These are phyloP conservation scores for Thermochaetoides thermophila DNA, from an alignment of 495 filamentous ascomycete genomes.

Conservation along the genomic window DNA sequence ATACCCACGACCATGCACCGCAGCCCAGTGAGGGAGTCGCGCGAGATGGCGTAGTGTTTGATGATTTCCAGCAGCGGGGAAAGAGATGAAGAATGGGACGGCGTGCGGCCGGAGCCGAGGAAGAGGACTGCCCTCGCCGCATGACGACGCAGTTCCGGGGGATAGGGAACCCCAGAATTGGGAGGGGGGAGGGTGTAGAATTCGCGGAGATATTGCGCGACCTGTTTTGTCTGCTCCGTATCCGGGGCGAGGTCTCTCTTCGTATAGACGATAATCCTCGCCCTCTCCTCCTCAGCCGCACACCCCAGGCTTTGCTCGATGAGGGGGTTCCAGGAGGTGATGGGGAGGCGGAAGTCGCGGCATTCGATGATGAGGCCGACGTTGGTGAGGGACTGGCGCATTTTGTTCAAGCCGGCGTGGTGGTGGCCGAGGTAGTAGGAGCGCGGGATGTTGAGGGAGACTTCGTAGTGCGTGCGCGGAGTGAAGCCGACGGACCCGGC, in stretches of 20 bases:
- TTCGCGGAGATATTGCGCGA: background rate
- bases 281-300: slow-evolving; percentile 27
- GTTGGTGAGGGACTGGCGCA: slow-evolving; percentile 66
- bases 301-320: slow-evolving; percentile 63
- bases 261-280: slow-evolving; percentile 79
- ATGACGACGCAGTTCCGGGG: slow-evolving; percentile 2
- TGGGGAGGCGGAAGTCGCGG: slow-evolving; percentile 78
- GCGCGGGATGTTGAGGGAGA: slow-evolving; percentile 49
- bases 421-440: slow-evolving; percentile 99
- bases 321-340: slow-evolving; percentile 79
- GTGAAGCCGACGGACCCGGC: slow-evolving; percentile 38
- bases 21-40: slow-evolving; percentile 37
- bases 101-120: slow-evolving; percentile 27
- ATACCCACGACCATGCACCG: slow-evolving; percentile 84
- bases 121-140: slow-evolving; percentile 45
- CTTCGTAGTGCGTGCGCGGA: slow-evolving; percentile 56
- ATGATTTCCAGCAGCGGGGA: slow-evolving; percentile 18
- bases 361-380: slow-evolving; percentile 90
- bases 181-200: too few species aligned
- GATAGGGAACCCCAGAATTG: background rate
- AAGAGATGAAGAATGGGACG: too few species aligned
- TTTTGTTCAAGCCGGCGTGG: slow-evolving; percentile 61
- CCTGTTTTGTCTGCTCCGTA: background rate
- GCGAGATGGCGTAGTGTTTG: slow-evolving; percentile 16
- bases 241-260: slow-evolving; percentile 59